These are phyloP conservation scores for Saccharomycopsis guyanensis DNA, from an alignment of 805 yeast species.

Conservation along the genomic window DNA sequence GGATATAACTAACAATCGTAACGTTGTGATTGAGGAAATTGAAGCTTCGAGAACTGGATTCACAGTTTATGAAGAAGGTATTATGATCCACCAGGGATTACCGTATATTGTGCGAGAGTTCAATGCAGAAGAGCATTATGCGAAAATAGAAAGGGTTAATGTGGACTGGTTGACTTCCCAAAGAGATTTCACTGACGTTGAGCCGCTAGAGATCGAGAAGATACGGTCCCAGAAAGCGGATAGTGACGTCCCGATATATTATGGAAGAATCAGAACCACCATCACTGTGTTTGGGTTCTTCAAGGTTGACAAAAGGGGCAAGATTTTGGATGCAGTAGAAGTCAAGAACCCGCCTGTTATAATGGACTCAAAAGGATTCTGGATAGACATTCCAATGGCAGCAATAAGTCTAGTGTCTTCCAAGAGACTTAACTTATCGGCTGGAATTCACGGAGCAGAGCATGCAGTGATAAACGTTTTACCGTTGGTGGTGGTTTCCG, in stretches of 20 bases:
- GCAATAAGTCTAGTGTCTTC: conserved; percentile 50
- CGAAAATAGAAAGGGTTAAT: conserved; percentile 78
- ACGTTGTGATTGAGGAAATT: conserved; percentile 76
- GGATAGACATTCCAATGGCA: conserved; percentile 78
- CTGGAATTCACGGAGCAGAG: conserved; percentile 94
- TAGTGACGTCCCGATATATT: conserved; percentile 56
- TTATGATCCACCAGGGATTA: conserved; percentile 87
- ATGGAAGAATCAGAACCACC: conserved; percentile 67
- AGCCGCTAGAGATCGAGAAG: conserved; percentile 66
- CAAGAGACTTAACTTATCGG: conserved; percentile 67
- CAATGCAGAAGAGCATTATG: conserved; percentile 68
- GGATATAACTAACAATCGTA: conserved; percentile 72
- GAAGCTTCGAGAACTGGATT: conserved; percentile 86
- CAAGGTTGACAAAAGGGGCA: conserved; percentile 67
- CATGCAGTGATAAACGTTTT: conserved; percentile 79
- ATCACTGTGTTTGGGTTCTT: conserved; percentile 87
- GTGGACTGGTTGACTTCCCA: conserved; percentile 94
- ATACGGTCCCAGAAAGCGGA: conserved; percentile 42
- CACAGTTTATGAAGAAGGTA: conserved; percentile 87
- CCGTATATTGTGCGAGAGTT: conserved; percentile 84
- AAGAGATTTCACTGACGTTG: conserved; percentile 89
- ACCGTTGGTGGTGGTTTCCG: conserved; percentile 66
- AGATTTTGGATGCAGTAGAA: conserved; percentile 89
- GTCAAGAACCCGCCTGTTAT: conserved; percentile 81
- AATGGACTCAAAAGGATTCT: conserved; percentile 68